phyloP scores from a whole-genome alignment of 257 asterid genomes.

The Scutellaria barbata region DNA sequence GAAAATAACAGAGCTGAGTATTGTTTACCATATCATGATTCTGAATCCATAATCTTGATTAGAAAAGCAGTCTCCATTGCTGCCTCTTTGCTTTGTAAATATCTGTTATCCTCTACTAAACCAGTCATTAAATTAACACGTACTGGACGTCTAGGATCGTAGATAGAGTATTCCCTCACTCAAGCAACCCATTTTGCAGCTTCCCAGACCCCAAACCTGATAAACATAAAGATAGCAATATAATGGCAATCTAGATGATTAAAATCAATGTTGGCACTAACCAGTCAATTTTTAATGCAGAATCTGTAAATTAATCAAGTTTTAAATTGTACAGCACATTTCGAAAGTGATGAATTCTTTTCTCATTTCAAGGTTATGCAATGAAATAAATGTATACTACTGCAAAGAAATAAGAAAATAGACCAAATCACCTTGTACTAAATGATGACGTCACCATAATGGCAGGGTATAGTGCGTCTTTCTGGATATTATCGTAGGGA shows the following conservation, averaged over 20 bases:
- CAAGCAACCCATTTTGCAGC: conserved; percentile 93
- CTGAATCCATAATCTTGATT: conserved; percentile 60
- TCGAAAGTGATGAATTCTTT: background rate
- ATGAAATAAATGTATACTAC: background rate
- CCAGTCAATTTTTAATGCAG: background rate
- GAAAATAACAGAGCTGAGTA: background rate
- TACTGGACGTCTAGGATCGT: conserved; percentile 78
- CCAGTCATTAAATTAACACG: conserved; percentile 80
- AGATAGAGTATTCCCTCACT: conserved; percentile 69
- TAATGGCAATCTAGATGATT: conserved; percentile 22
- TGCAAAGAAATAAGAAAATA: conserved; percentile 3
- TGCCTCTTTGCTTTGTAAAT: conserved; percentile 80
- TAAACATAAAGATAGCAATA: background rate
- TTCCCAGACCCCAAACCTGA: conserved; percentile 98
- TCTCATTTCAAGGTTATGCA: background rate
- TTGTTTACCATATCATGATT: conserved; percentile 30
- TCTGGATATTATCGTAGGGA: conserved; percentile 85
- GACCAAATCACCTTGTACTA: conserved; percentile 62
- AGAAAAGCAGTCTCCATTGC: conserved; percentile 88
- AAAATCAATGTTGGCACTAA: background rate
- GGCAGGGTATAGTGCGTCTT: conserved; percentile 67
- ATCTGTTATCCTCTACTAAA: conserved; percentile 81
- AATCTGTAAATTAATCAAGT: background rate
- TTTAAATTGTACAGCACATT: too few species aligned
- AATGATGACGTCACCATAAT: conserved; percentile 76